Conservation (phyloP, 2,329 filamentous ascomycete species). For the Fusarium temperatum region DNA sequence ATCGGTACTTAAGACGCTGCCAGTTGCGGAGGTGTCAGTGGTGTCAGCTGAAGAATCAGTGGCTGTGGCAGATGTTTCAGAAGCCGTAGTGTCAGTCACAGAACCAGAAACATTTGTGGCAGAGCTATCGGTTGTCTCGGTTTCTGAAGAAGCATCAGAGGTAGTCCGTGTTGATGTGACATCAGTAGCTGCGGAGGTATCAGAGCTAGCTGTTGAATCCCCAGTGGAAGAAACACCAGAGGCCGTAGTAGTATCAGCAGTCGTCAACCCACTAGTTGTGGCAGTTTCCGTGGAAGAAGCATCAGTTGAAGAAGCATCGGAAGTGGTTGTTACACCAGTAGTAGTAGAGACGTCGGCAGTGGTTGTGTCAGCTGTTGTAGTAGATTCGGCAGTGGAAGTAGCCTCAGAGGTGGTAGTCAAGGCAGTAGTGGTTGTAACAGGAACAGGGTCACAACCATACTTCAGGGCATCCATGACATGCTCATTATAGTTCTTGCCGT, state of each 20-base stretch:
- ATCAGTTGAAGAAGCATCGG: not conserved
- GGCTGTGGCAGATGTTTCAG: not conserved
- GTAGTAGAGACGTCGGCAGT: constrained; percentile 2
- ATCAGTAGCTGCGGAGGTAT: constrained; percentile 12
- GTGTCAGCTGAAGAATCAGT: constrained; percentile 1
- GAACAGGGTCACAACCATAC: constrained; percentile 48
- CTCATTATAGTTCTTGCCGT: constrained; percentile 51
- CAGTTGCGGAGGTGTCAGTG: not conserved
- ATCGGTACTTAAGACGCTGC: not conserved
- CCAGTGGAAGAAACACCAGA: constrained; percentile 11
- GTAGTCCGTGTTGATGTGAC: constrained; percentile 21
- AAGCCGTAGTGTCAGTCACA: not conserved
- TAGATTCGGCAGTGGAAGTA: constrained; percentile 8
- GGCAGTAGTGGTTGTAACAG: constrained; percentile 36
- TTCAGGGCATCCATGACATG: constrained; percentile 49
- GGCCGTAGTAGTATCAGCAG: not conserved
- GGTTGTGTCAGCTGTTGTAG: constrained; percentile 10
- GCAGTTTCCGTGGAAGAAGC: not conserved
- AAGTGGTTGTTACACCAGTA: not conserved
- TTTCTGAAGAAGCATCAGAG: not conserved
- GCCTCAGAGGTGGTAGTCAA: constrained; percentile 16
- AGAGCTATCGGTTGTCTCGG: constrained; percentile 28
- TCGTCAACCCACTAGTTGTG: constrained; percentile 2
- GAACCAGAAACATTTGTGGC: constrained; percentile 25
- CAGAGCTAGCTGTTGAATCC: not conserved